Evolutionary conservation across 2,329 filamentous ascomycete species (phyloP), one percentile per base, ranked within the genome.

Genomic region (Didymellaceae sp.): DNA sequence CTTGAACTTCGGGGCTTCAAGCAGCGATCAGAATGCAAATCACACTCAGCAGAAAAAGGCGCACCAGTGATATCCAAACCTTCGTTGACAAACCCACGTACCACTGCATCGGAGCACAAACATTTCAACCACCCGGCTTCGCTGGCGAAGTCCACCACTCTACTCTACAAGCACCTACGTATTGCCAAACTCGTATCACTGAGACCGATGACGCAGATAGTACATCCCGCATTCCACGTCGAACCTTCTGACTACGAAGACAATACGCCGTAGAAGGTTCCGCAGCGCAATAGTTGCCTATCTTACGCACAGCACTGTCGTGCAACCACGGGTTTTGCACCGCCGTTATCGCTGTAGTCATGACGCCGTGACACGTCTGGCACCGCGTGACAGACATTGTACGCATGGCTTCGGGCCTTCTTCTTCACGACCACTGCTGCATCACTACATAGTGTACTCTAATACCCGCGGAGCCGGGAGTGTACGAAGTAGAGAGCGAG

Each of bases 311-410:
- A 24, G 24, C 14, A 20, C 35, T 16, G 45, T 25, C 25, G 45
- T 37, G n/a, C 17, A 13, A 32, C 30, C n/a, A 10, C 13, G 6
- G 32, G 26, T 28, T 25, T 6, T 7, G 10, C 26, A 28, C 26
- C 11, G 20, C 7, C 33, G 18, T 24, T 47, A 21, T 42, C 25
- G 31, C 20, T n/a, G n/a, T 22, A 31, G 18, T 26, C 24, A 18
- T 13, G 5, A 39, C 32, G 39, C 13, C 17, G 33, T 49, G 26
- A 3, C 11, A 33, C 32, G n/a, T 6, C n/a, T 3, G n/a, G 3
- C n/a, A 3, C 26, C 40, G 39, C 46, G 26, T 50, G 39, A 39
- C 28, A 44, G 13, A 4, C 39, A 20, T 26, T 10, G 33, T n/a
- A n/a, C 16, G 33, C 11, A 22, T 20, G 31, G 7, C 16, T 39